Base-by-base conservation (phyloP, 1,284 basidiomycete genomes). In the Chondrostereum purpureum region DNA sequence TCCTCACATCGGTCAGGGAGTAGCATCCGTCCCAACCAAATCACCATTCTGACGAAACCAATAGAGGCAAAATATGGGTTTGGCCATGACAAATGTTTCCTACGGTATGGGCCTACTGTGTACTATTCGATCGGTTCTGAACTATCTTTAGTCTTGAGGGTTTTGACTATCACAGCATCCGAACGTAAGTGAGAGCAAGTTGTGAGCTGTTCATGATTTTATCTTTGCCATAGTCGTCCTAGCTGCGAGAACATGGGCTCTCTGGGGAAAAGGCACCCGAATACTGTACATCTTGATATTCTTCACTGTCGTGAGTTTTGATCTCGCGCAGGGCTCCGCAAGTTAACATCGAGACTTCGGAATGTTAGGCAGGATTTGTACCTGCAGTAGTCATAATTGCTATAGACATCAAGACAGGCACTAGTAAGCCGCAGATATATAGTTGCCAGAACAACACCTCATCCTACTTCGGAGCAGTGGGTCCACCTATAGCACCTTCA, bases 151-250 rank as follows among this genome's bases (percentile, higher is more conserved):
- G 55, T 44, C 1, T 35, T 55, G 12, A 47, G 53, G 19, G 19
- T 54, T 3, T 22, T 51, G n/a, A 36, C 48, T 17, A 57, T 57
- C 19, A 43, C 52, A 16, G 43, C 51, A 5, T 51, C 55, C 12
- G 55, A 57, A 46, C 46, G 54, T 57, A 37, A 10, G 46, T n/a
- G n/a, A 35, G 12, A 42, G 17, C n/a, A 6, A 24, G 3, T 14
- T 46, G 1, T 5, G 10, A 3, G 1, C 14, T n/a, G n/a, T n/a
- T n/a, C n/a, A n/a, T 4, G 3, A 4, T 21, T 5, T 14, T 13
- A 35, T 24, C 24, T 2, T 18, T 10, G 2, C 18, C 21, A n/a
- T 27, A 42, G 45, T 48, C 24, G 49, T 53, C 27, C 31, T 53
- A 8, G 52, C 49, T 23, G 45, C 49, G 14, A 42, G 52, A 24